These are phyloP conservation scores for Euptelea pleiosperma DNA, from an alignment of 164 flowering plant species.

Conservation along the genomic window DNA sequence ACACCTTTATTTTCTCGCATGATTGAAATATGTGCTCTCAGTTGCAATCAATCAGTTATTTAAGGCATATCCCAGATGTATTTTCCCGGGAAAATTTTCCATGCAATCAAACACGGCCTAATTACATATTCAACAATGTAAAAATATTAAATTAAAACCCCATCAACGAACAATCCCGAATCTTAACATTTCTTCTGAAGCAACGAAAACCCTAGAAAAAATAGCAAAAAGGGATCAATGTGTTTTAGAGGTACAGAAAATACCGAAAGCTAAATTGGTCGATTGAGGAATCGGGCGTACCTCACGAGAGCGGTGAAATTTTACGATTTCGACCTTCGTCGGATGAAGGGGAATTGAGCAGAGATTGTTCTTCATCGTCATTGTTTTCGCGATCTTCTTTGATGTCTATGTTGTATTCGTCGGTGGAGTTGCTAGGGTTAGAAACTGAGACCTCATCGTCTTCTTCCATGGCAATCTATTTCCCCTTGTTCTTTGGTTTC, in stretches of 20 bases:
- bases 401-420: slow-evolving; percentile 18
- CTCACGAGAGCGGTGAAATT: slow-evolving; percentile 64
- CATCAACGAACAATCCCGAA: background rate
- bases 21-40: too few species aligned
- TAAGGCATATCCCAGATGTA: too few species aligned
- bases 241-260: background rate
- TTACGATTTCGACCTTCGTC: slow-evolving; percentile 37
- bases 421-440: slow-evolving; percentile 33
- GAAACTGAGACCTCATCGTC: slow-evolving; percentile 26
- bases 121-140: background rate
- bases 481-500: too few species aligned
- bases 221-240: background rate
- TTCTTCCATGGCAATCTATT: slow-evolving; percentile 24
- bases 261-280: background rate
- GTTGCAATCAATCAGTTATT: too few species aligned
- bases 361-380: slow-evolving; percentile 14
- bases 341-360: slow-evolving; percentile 17
- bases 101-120: too few species aligned
- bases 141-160: slow-evolving; percentile 4
- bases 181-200: background rate
- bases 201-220: background rate
- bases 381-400: slow-evolving; percentile 16
- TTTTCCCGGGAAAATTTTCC: too few species aligned
- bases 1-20: too few species aligned
- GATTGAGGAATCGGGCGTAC: slow-evolving; percentile 19